Base-by-base conservation (phyloP, 805 yeast genomes). In the Peterozyma xylosa region DNA sequence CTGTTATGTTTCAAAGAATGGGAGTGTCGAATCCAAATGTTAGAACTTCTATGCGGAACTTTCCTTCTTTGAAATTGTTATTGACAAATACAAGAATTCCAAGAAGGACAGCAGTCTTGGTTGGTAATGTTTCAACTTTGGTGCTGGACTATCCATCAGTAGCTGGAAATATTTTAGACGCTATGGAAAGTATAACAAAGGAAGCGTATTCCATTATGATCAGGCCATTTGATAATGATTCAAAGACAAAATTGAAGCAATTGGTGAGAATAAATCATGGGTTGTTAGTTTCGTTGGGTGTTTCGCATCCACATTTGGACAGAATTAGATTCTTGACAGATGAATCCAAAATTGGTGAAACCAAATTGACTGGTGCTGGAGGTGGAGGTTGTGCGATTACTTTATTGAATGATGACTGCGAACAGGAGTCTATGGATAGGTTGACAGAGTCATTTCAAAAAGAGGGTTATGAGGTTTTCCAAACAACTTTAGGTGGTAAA, bases 351-450 rank as follows among this genome's bases (percentile, higher is more conserved):
- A 61, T 93, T 14, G 99, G 99, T 7, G 80, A 84, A 46, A 91
- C 99, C 0, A 93, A 93, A 60, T 73, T 93, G 43, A 93, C 99
- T 0, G 99, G 99, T 36, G 99, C 99, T 0, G 99, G 99, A 33
- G 99, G 99, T 16, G 99, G 99, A 41, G 99, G 99, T 2, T 93
- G 99, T 68, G 96, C 98, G 10, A 83, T 93, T 45, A 93, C 98
- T 0, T 64, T 93, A 34, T 68, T 90, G 13, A 67, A 75, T 39
- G 78, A 74, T 35, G 68, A 66, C 2, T 63, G 60, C 1, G 61
- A 62, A 18, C 55, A 65, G 32, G 50, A 54, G 13, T 52, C 54
- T 7, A 52, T 71, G 33, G 59, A 66, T 10, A 57, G 63, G 3
- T 70, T 72, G 17, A 58, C 61, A 5, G 35, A 43, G 1, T 64